A percentile compares a stretch with the other conserved stretches of the same genome.
Conservation (phyloP, 2,329 filamentous ascomycete species). For the Diplocarpon mali region DNA sequence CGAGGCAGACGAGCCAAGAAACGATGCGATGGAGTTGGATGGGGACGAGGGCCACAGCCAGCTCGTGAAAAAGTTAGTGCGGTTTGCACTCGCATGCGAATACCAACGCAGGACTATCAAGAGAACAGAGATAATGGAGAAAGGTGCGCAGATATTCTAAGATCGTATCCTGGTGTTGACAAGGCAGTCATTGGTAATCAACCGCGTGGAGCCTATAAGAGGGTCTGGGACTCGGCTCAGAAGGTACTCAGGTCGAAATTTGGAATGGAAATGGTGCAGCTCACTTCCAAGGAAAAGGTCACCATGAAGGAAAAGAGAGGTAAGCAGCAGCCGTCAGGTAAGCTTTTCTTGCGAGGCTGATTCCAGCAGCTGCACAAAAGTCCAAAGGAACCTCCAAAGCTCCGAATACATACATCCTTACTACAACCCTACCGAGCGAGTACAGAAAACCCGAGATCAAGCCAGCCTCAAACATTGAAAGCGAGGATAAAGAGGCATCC, state of each 20-base stretch:
- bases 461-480: constrained; percentile 54
- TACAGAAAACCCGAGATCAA: constrained; percentile 61
- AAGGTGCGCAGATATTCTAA: constrained; percentile 34
- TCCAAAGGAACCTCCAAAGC: constrained; percentile 38
- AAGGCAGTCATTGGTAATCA: constrained; percentile 30
- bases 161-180: neutral
- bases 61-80: constrained; percentile 55
- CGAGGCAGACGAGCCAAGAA: constrained; percentile 9
- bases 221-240: constrained; percentile 70
- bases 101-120: constrained; percentile 49
- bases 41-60: constrained; percentile 30
- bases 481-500: constrained; percentile 56
- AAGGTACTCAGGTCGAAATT: constrained; percentile 58
- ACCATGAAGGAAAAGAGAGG: constrained; percentile 71
- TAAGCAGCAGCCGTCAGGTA: constrained; percentile 35
- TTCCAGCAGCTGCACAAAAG: constrained; percentile 26
- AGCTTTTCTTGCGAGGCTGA: constrained; percentile 13
- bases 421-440: constrained; percentile 55
- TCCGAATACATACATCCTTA: constrained; percentile 67
- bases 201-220: constrained; percentile 60
- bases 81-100: constrained; percentile 56
- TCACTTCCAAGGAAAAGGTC: constrained; percentile 71
- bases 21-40: constrained; percentile 20
- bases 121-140: constrained; percentile 51
- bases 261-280: constrained; percentile 85